phyloP scores from a whole-genome alignment of 139 green algal species.

The Gonium pectorale region DNA sequence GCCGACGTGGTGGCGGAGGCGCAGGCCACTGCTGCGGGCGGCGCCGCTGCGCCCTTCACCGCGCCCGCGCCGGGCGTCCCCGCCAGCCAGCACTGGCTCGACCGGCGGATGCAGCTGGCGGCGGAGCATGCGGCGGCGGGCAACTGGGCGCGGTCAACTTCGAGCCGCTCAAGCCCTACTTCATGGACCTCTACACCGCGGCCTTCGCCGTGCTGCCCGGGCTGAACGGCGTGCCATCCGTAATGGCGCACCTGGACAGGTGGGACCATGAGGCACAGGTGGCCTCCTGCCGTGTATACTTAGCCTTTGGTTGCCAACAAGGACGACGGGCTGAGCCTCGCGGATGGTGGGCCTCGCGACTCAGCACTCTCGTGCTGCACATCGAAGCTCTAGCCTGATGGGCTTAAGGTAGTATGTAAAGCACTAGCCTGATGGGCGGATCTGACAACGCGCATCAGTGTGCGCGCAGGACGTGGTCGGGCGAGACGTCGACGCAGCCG shows the following conservation, averaged over 20 bases:
- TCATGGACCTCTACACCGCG: constrained; percentile 88
- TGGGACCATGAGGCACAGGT: too few species aligned
- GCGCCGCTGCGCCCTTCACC: constrained; percentile 74
- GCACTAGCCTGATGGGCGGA: too few species aligned
- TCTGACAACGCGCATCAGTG: too few species aligned
- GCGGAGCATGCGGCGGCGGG: constrained; percentile 40
- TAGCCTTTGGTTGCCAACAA: too few species aligned
- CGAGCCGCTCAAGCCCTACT: constrained; percentile 87
- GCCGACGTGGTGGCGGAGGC: constrained; percentile 68
- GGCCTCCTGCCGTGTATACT: too few species aligned
- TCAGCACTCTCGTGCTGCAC: too few species aligned
- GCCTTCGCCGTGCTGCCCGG: constrained; percentile 76
- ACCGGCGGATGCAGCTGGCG: constrained; percentile 74
- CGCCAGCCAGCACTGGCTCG: constrained; percentile 85
- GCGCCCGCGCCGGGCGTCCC: constrained; percentile 77
- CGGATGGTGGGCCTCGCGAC: too few species aligned
- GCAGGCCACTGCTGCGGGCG: constrained; percentile 27
- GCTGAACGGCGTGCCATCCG: constrained; percentile 68
- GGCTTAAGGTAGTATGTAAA: too few species aligned
- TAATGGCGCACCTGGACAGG: constrained; percentile 81
- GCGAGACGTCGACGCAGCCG: constrained; percentile 66
- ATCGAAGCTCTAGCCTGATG: too few species aligned
- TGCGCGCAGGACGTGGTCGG: constrained; percentile 70
- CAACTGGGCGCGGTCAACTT: constrained; percentile 91
- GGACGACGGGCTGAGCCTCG: too few species aligned